phyloP scores from a whole-genome alignment of 345 rosid genomes.

The Barbarea vulgaris region DNA sequence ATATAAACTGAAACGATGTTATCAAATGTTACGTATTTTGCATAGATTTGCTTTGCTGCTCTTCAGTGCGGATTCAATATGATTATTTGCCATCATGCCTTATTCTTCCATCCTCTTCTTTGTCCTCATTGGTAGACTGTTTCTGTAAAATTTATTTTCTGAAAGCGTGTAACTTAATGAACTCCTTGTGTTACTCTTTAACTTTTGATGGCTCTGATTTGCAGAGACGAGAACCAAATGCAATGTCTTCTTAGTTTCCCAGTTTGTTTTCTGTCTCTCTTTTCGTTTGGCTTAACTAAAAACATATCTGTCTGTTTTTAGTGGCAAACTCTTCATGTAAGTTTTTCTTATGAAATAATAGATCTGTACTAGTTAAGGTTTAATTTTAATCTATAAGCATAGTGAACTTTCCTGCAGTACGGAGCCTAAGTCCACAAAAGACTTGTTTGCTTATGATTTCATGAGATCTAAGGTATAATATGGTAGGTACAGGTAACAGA shows the following conservation, averaged over 20 bases:
- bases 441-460: conserved; percentile 7
- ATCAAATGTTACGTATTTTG: conserved; percentile 1
- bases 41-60: neutral
- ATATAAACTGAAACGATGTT: conserved; percentile 11
- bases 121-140: neutral
- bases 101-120: neutral
- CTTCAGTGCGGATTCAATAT: neutral
- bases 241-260: neutral
- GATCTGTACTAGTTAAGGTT: neutral
- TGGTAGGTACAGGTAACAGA: neutral
- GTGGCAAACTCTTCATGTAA: conserved; percentile 4
- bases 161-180: neutral
- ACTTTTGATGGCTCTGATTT: neutral
- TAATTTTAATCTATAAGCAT: conserved; percentile 1
- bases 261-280: neutral
- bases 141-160: neutral
- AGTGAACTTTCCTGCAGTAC: conserved; percentile 17
- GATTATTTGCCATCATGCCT: neutral
- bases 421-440: neutral
- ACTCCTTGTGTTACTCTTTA: neutral
- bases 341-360: neutral
- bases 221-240: neutral
- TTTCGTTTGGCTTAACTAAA: neutral
- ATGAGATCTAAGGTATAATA: conserved; percentile 19
- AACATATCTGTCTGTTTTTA: neutral